These are phyloP conservation scores for Ophiorrhiza pumila DNA, from an alignment of 257 asterid genomes.

Conservation along the genomic window DNA sequence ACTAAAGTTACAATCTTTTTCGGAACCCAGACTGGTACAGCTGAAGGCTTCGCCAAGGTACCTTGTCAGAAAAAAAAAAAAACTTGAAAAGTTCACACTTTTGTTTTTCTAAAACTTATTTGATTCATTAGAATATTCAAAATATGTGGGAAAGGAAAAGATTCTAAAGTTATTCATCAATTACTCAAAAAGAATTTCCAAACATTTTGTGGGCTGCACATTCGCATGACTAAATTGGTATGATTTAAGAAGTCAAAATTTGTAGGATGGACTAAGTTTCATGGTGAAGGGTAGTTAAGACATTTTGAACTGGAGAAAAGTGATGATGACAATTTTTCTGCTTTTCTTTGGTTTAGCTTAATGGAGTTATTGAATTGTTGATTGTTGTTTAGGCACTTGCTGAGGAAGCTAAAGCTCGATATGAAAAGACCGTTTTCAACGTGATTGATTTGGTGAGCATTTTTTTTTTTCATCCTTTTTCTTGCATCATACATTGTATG, in stretches of 20 bases:
- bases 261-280: background rate
- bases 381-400: conserved; percentile 65
- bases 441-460: conserved; percentile 74
- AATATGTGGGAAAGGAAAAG: background rate
- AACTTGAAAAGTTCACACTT: background rate
- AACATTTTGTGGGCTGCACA: background rate
- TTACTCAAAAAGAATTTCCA: background rate
- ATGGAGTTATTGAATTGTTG: conserved; percentile 16
- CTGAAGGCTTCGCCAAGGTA: conserved; percentile 99
- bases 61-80: background rate
- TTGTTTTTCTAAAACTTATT: background rate
- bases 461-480: conserved; percentile 2
- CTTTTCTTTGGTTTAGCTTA: conserved; percentile 1
- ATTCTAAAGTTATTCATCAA: background rate
- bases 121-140: background rate
- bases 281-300: conserved; percentile 16
- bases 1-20: conserved; percentile 77
- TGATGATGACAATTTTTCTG: background rate
- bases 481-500: conserved; percentile 6
- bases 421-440: conserved; percentile 70
- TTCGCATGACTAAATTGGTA: conserved; percentile 5
- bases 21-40: conserved; percentile 98
- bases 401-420: conserved; percentile 93
- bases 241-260: conserved; percentile 4
- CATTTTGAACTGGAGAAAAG: background rate